phyloP scores from a whole-genome alignment of 2,329 filamentous ascomycete genomes.

The Trichoderma breve region DNA sequence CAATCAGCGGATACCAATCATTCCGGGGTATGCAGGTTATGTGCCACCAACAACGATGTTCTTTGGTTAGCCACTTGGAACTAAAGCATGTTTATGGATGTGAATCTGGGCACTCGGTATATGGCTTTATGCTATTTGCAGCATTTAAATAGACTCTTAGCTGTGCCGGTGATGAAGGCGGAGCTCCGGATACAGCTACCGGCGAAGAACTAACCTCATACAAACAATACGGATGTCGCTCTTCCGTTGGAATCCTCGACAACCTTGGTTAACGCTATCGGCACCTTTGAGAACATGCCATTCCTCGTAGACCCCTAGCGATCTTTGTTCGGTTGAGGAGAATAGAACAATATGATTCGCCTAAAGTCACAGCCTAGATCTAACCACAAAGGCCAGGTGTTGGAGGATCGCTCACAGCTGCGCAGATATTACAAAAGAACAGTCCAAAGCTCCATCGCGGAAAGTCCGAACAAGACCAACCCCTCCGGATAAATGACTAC shows the following conservation, averaged over 20 bases:
- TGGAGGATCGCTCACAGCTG: background rate
- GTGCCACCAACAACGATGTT: background rate
- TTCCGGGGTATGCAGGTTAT: background rate
- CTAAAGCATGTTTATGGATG: background rate
- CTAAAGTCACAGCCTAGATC: background rate
- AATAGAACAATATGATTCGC: background rate
- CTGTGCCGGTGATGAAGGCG: background rate
- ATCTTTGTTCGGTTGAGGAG: background rate
- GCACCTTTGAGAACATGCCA: background rate
- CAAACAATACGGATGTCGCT: background rate
- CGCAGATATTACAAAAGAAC: background rate
- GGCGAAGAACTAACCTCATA: background rate
- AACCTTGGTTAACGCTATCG: background rate
- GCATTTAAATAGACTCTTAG: background rate
- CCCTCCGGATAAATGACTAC: conserved; percentile 11
- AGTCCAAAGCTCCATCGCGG: background rate
- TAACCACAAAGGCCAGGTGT: background rate
- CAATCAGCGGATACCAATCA: background rate
- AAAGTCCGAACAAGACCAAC: background rate
- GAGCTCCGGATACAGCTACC: background rate
- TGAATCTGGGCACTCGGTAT: background rate
- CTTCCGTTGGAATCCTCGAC: background rate
- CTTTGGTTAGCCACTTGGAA: background rate
- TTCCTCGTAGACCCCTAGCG: background rate
- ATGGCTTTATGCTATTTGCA: background rate